phyloP scores from a whole-genome alignment of 495 filamentous ascomycete genomes.

The Penicillium coprophilum region DNA sequence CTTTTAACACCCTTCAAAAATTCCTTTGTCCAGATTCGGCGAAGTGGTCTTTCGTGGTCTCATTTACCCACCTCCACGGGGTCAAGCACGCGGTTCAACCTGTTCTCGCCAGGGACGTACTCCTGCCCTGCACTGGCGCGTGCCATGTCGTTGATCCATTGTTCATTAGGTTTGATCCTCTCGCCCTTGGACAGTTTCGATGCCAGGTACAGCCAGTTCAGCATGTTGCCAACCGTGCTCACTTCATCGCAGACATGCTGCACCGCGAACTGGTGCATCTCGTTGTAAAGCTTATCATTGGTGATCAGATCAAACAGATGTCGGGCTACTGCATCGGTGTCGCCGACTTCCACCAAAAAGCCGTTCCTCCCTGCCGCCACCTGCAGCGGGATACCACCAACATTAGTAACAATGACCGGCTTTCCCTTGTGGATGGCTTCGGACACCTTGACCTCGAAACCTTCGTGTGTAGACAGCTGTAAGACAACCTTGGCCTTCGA shows the following conservation, averaged over 20 bases:
- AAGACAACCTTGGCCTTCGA: constrained; percentile 70
- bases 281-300: constrained; percentile 58
- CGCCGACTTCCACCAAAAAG: constrained; percentile 72
- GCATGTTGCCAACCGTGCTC: constrained; percentile 75
- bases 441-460: constrained; percentile 88
- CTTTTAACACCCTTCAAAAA: too few relatives aligned
- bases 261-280: constrained; percentile 66
- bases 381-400: constrained; percentile 82
- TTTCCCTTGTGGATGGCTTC: constrained; percentile 84
- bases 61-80: too few relatives aligned
- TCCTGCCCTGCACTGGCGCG: too few relatives aligned
- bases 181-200: constrained; percentile 58
- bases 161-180: constrained; percentile 47
- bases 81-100: too few relatives aligned
- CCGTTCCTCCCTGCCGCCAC: constrained; percentile 72
- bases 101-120: too few relatives aligned
- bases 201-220: constrained; percentile 76
- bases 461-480: constrained; percentile 80
- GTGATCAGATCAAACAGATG: constrained; percentile 70
- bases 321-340: constrained; percentile 68
- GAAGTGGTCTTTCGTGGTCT: too few relatives aligned
- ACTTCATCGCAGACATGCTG: constrained; percentile 77
- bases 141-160: constrained; percentile 80
- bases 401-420: constrained; percentile 74
- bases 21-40: too few relatives aligned